Base-by-base conservation (phyloP, 352 stramenopile genomes). In the Phytophthora pinifolia region DNA sequence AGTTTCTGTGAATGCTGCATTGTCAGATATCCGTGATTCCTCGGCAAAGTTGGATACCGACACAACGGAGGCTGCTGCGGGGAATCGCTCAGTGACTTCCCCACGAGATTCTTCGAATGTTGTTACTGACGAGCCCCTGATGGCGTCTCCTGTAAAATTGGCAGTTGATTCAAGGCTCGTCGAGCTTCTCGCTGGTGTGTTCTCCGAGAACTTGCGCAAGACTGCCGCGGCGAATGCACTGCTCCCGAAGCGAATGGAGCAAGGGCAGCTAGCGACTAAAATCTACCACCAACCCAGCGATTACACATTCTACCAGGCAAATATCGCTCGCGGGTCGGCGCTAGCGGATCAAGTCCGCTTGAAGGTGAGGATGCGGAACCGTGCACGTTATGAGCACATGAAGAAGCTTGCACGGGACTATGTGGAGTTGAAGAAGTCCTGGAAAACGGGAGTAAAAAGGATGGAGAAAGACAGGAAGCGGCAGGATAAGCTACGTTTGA, bases 401-500 rank as follows among this genome's bases (percentile, higher is more conserved):
- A 86, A 86, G 22, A 78, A 71, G 29, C 67, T 94, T 5, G 83
- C 86, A 6, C 69, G 78, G 14, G 86, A 95, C 20, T 95, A 92
- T 35, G 57, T 93, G 6, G 78, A 92, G 12, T 49, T 93, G 35
- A 90, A 94, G 38, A 89, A 88, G 47, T 53, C 69, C 14, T 95
- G 86, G 86, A 90, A 91, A 48, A 35, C 76, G n/a, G 79, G 82
- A 18, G 82, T 95, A 27, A 95, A 94, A 55, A 88, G 78, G 49
- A 74, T 95, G 44, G 86, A 95, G 53, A 95, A 95, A 51, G 86
- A 92, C 46, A 76, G 83, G 12, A 95, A 95, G 46, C 79, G 82
- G 2, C 81, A 91, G 61, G 83, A 92, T 38, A 95, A 95, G 45
- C 41, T 88, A 20, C 75, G 83, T 5, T 70, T 59, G 31, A 95